Evolutionary conservation across 169 alveolate species (phyloP).

Genomic region (Plasmodium sp.): DNA sequence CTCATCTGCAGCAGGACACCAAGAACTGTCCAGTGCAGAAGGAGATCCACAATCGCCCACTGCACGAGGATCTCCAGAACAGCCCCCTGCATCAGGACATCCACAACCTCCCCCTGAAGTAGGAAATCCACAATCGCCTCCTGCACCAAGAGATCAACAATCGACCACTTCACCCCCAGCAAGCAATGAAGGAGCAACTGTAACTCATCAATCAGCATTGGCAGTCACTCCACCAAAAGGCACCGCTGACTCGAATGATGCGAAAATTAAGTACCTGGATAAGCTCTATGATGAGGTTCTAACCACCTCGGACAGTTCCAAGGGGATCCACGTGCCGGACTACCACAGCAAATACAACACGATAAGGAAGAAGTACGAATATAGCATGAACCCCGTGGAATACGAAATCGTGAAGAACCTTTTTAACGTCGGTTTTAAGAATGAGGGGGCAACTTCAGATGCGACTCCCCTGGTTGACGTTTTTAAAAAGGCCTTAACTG

Average conservation of each 20-base stretch:
- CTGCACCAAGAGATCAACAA: no score
- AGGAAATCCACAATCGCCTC: no score
- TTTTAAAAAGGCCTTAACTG: background rate
- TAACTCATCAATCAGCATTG: background rate
- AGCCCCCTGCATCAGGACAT: no score
- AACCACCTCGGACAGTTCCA: background rate
- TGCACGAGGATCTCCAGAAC: no score
- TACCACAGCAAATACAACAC: conserved; percentile 11
- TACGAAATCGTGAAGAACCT: background rate
- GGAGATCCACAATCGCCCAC: background rate
- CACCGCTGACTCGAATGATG: no score
- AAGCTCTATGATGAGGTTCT: conserved; percentile 9
- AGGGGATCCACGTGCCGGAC: background rate
- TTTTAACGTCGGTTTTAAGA: background rate
- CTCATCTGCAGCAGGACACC: no score
- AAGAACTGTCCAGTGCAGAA: no score
- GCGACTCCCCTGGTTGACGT: background rate
- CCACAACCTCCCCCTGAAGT: no score
- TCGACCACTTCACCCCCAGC: background rate
- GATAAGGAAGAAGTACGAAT: background rate
- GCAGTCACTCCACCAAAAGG: background rate
- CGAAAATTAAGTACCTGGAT: background rate
- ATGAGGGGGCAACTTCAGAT: background rate
- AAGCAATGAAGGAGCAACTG: background rate
- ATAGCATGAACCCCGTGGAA: background rate